These are phyloP conservation scores for Saraca asoca DNA, from an alignment of 331 rosid genomes.

Conservation along the genomic window DNA sequence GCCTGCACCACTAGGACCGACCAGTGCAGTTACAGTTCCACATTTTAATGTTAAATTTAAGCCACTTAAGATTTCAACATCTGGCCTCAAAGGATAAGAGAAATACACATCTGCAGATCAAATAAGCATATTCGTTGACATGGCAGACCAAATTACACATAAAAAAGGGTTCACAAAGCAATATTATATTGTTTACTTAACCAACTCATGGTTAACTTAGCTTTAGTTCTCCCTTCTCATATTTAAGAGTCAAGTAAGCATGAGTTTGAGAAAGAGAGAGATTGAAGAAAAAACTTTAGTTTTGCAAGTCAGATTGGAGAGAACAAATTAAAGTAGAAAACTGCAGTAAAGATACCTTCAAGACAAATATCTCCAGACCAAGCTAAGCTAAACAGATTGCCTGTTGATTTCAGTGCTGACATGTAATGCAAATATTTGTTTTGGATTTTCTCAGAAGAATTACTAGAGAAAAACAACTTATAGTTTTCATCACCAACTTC, in stretches of 20 bases:
- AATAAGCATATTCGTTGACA: slow-evolving; percentile 31
- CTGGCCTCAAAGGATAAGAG: slow-evolving; percentile 93
- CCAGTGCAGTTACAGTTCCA: slow-evolving; percentile 91
- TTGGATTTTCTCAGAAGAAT: slow-evolving; percentile 45
- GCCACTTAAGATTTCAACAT: slow-evolving; percentile 63
- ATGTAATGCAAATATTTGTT: slow-evolving; percentile 61
- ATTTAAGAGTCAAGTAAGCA: neutral
- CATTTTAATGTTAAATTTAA: slow-evolving; percentile 72
- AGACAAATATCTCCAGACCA: slow-evolving; percentile 85
- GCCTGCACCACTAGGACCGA: slow-evolving; percentile 92
- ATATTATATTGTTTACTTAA: slow-evolving; percentile 3
- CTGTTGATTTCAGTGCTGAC: slow-evolving; percentile 83
- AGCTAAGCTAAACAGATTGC: slow-evolving; percentile 63
- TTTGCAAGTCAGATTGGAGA: slow-evolving; percentile 19
- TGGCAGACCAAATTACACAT: slow-evolving; percentile 1
- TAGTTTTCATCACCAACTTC: slow-evolving; percentile 54
- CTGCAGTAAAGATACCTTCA: slow-evolving; percentile 63
- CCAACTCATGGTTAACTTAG: neutral
- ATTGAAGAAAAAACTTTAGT: slow-evolving; percentile 26
- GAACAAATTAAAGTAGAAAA: slow-evolving; percentile 5
- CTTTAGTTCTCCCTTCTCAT: neutral
- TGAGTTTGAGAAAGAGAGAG: neutral
- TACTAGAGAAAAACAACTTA: slow-evolving; percentile 55
- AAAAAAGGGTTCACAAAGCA: slow-evolving; percentile 6
- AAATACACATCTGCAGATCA: slow-evolving; percentile 74